A percentile compares a stretch with the other conserved stretches of the same genome.
phyloP scores from a whole-genome alignment of 2,329 filamentous ascomycete species.

The Hypoxylon sp. region DNA sequence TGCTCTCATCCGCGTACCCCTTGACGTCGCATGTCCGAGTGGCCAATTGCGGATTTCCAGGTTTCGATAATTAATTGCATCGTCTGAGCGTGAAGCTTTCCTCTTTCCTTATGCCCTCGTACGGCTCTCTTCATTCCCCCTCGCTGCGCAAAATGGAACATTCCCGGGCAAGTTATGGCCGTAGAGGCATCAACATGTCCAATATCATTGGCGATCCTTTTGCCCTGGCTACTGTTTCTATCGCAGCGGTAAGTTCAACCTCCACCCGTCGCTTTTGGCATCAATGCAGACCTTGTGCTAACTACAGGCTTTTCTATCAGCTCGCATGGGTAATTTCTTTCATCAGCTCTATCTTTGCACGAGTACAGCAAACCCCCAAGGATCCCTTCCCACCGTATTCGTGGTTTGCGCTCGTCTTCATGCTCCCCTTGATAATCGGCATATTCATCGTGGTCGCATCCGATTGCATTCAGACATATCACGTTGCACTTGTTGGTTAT shows the following conservation, averaged over 20 bases:
- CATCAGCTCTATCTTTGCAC: slow-evolving; percentile 84
- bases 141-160: slow-evolving; percentile 87
- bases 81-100: slow-evolving; percentile 36
- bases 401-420: slow-evolving; percentile 93
- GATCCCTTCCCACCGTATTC: slow-evolving; percentile 83
- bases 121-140: slow-evolving; percentile 80
- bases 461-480: slow-evolving; percentile 87
- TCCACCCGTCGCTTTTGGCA: not conserved
- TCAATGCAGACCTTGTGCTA: slow-evolving; percentile 18
- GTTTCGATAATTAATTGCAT: slow-evolving; percentile 33
- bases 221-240: slow-evolving; percentile 93
- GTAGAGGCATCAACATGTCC: slow-evolving; percentile 78
- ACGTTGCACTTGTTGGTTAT: slow-evolving; percentile 92
- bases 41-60: slow-evolving; percentile 33
- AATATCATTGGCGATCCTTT: slow-evolving; percentile 98
- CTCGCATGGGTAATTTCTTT: slow-evolving; percentile 96
- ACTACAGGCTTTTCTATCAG: slow-evolving; percentile 63
- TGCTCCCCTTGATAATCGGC: slow-evolving; percentile 84
- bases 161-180: slow-evolving; percentile 69
- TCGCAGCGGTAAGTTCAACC: slow-evolving; percentile 79
- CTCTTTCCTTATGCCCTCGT: slow-evolving; percentile 77
- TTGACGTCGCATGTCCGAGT: slow-evolving; percentile 35
- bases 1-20: slow-evolving; percentile 32
- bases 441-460: slow-evolving; percentile 87
- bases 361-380: slow-evolving; percentile 63